Percentiles rank a stretch among this genome's conserved stretches.
These are phyloP conservation scores for Psilocybe tampanensis DNA, from an alignment of 768 basidiomycete species.

Conservation along the genomic window DNA sequence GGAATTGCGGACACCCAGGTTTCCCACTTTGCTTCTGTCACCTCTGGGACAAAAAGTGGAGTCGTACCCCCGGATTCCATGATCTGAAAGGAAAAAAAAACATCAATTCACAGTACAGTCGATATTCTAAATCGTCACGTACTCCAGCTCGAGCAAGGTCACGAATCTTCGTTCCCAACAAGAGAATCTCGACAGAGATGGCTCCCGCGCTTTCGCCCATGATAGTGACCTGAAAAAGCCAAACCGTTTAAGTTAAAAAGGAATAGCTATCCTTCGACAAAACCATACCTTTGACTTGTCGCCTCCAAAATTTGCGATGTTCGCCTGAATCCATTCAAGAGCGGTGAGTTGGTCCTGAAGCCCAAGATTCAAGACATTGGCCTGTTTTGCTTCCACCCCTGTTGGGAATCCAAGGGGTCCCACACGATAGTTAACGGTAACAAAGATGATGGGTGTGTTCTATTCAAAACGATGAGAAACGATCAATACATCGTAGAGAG, in stretches of 20 bases:
- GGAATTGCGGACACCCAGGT: slow-evolving; percentile 31
- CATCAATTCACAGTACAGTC: no score
- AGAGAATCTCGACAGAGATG: slow-evolving; percentile 32
- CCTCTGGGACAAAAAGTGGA: slow-evolving; percentile 27
- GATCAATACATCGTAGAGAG: neutral
- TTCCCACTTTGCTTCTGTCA: slow-evolving; percentile 29
- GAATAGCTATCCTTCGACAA: no score
- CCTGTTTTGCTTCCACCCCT: slow-evolving; percentile 35
- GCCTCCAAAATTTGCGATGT: slow-evolving; percentile 61
- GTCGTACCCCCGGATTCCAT: slow-evolving; percentile 36
- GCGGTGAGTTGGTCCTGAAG: slow-evolving; percentile 44
- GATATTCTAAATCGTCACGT: neutral
- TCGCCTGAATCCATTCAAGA: slow-evolving; percentile 54
- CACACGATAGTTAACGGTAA: slow-evolving; percentile 40
- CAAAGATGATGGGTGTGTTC: slow-evolving; percentile 43
- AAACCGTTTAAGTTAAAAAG: neutral
- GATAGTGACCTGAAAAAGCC: slow-evolving; percentile 40
- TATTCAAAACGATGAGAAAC: neutral
- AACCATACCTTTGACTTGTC: slow-evolving; percentile 31
- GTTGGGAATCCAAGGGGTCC: slow-evolving; percentile 45
- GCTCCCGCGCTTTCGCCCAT: slow-evolving; percentile 54
- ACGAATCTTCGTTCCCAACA: slow-evolving; percentile 26
- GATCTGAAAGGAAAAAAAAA: no score
- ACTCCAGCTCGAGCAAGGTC: slow-evolving; percentile 28
- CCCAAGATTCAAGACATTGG: slow-evolving; percentile 41